phyloP scores from a whole-genome alignment of 2,329 filamentous ascomycete genomes.

The Rhexocercosporidium sp. region DNA sequence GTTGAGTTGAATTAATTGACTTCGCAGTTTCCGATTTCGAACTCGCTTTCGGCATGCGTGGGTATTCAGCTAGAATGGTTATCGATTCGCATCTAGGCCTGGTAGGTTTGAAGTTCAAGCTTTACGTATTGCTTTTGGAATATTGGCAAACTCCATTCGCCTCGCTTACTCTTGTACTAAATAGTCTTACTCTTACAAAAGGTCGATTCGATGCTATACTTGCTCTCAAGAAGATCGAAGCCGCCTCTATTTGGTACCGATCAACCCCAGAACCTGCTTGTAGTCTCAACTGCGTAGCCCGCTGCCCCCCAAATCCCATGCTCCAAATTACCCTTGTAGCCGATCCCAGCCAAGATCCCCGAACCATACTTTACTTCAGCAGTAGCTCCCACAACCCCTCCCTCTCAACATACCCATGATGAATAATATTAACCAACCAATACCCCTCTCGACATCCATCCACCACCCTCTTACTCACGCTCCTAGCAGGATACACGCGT shows the following conservation, averaged over 20 bases:
- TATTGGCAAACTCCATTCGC: background rate
- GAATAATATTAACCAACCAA: slow-evolving; percentile 92
- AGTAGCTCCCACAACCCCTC: slow-evolving; percentile 76
- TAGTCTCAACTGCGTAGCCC: background rate
- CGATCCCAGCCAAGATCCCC: background rate
- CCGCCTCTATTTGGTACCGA: no score
- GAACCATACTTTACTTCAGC: slow-evolving; percentile 32
- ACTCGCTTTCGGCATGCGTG: no score
- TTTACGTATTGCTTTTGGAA: background rate
- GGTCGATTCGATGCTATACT: no score
- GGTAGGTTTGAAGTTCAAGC: background rate
- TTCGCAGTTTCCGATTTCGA: no score
- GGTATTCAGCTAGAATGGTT: no score
- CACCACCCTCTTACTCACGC: slow-evolving; percentile 73
- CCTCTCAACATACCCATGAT: slow-evolving; percentile 75
- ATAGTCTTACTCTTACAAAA: background rate
- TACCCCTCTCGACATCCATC: slow-evolving; percentile 69
- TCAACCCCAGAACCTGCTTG: background rate
- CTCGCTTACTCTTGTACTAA: background rate
- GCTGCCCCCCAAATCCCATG: background rate
- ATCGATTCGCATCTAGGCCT: no score
- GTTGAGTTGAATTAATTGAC: no score
- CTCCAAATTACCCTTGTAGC: no score
- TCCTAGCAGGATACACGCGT: slow-evolving; percentile 74
- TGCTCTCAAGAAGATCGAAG: background rate